Conservation (phyloP, 805 yeast species). For the Candida rishiriensis region DNA sequence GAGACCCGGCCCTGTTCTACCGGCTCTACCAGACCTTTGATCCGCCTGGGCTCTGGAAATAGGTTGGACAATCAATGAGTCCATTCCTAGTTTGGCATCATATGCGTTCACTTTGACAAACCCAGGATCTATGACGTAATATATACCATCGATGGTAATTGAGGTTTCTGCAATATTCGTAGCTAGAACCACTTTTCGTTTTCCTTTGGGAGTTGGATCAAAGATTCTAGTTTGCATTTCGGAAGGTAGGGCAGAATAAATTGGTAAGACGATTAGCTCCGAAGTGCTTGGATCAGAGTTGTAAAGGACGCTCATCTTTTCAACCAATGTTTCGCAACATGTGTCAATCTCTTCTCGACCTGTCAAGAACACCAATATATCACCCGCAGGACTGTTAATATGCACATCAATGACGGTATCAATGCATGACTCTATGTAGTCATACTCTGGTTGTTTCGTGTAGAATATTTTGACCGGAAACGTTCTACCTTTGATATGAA, state of each 20-base stretch:
- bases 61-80: conserved; percentile 74
- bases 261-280: conserved; percentile 76
- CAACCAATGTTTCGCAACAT: conserved; percentile 68
- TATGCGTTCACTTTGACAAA: conserved; percentile 87
- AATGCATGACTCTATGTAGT: conserved; percentile 76
- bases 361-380: conserved; percentile 74
- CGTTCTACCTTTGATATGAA: conserved; percentile 83
- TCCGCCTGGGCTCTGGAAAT: conserved; percentile 95
- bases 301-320: conserved; percentile 61
- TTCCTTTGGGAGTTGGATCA: conserved; percentile 79
- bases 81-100: conserved; percentile 89
- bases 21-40: conserved; percentile 96
- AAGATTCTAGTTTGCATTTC: conserved; percentile 87
- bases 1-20: conserved; percentile 94
- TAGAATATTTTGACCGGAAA: conserved; percentile 85
- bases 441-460: conserved; percentile 79
- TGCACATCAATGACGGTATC: conserved; percentile 87
- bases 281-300: conserved; percentile 39
- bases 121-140: conserved; percentile 91
- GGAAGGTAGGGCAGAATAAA: conserved; percentile 87
- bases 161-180: conserved; percentile 98
- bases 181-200: conserved; percentile 87
- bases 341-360: conserved; percentile 97
- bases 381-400: conserved; percentile 72
- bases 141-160: conserved; percentile 90